A percentile compares a stretch with the other conserved stretches of the same genome.
phyloP scores from a whole-genome alignment of 352 stramenopile genomes.

The Ophiocytium majus region DNA sequence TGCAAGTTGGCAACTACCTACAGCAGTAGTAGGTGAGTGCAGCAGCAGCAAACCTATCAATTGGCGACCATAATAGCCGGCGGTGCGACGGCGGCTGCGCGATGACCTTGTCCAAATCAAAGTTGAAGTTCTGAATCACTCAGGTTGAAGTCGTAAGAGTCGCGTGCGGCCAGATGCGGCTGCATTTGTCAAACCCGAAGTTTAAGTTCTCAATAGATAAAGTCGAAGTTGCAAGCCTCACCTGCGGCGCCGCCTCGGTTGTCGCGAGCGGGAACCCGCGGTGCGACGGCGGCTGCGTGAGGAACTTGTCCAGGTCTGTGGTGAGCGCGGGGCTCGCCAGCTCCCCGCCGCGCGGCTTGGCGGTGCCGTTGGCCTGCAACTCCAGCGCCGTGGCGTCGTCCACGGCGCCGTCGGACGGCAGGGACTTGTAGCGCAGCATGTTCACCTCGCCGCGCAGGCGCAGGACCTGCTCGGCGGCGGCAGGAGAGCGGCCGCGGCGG shows the following conservation, averaged over 20 bases:
- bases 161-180: no score
- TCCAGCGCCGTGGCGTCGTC: neutral
- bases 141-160: no score
- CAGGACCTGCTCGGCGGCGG: constrained; percentile 41
- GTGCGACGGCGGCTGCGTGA: neutral
- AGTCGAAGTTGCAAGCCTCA: neutral
- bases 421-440: neutral
- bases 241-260: neutral
- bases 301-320: no score
- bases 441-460: constrained; percentile 42
- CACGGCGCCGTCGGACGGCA: neutral
- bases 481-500: no score
- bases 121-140: no score
- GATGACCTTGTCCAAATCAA: no score
- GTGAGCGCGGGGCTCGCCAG: neutral
- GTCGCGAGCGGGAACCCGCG: neutral
- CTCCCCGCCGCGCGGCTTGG: no score
- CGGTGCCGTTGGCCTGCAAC: neutral
- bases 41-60: neutral
- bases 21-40: neutral
- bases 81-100: neutral
- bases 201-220: no score
- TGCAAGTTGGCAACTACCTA: neutral
- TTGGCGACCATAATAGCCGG: neutral
- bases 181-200: no score